A percentile compares a stretch with the other conserved stretches of the same genome.
These are phyloP conservation scores for Limonomyces culmigenus DNA, from an alignment of 1,284 basidiomycete genomes.

Conservation along the genomic window DNA sequence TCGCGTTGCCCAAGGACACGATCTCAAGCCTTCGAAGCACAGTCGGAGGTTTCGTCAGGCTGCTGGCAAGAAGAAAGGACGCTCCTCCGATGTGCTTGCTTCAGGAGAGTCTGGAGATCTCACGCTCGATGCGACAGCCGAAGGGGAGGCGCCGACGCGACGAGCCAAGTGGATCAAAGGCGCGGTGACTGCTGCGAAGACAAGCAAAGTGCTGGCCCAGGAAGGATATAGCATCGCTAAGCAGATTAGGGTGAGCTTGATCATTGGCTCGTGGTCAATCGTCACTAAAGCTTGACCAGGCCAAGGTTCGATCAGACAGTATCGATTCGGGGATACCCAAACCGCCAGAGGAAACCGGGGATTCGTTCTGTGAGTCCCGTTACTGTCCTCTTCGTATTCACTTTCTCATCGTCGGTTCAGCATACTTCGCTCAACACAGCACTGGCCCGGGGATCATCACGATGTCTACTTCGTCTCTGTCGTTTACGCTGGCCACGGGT, in stretches of 20 bases:
- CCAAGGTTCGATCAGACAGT: constrained; percentile 3
- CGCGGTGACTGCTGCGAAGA: neutral
- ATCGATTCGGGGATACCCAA: constrained; percentile 11
- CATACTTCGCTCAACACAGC: constrained; percentile 40
- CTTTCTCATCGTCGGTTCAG: constrained; percentile 18
- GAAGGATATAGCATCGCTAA: too few species aligned
- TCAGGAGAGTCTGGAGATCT: neutral
- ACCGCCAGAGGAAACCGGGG: constrained; percentile 20
- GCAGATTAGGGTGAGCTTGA: too few species aligned
- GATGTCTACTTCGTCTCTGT: constrained; percentile 26
- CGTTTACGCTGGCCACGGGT: constrained; percentile 35
- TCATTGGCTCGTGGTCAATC: too few species aligned
- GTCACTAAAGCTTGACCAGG: constrained; percentile 6
- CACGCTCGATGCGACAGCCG: neutral
- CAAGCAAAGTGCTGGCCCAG: constrained; percentile 9
- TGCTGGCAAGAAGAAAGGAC: constrained; percentile 28
- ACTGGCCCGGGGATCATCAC: constrained; percentile 41
- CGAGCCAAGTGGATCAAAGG: neutral
- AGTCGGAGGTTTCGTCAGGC: constrained; percentile 27
- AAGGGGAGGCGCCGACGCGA: neutral
- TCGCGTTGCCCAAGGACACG: constrained; percentile 36
- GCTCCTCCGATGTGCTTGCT: constrained; percentile 20
- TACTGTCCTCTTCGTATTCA: constrained; percentile 3
- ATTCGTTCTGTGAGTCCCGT: constrained; percentile 2
- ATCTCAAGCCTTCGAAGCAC: constrained; percentile 16